A percentile compares a stretch with the other conserved stretches of the same genome.
phyloP scores from a whole-genome alignment of 257 asterid species.

The Cynanchum wilfordii region DNA sequence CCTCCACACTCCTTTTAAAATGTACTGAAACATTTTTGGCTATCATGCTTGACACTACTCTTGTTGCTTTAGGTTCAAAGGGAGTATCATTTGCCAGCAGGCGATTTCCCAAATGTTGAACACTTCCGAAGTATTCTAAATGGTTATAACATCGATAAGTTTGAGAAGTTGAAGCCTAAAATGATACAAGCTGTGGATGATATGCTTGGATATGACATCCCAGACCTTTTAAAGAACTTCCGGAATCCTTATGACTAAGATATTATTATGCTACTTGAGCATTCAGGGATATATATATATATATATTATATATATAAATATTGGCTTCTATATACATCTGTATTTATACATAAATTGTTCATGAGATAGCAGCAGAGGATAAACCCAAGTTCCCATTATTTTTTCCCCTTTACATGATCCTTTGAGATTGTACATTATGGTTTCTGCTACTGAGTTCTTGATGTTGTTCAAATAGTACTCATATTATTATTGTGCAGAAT shows the following conservation, averaged over 20 bases:
- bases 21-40: conserved; percentile 3
- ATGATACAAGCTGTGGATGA: conserved; percentile 85
- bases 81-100: conserved; percentile 80
- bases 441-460: background rate
- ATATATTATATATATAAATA: no score
- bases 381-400: background rate
- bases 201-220: conserved; percentile 94
- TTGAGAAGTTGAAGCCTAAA: conserved; percentile 81
- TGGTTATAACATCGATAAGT: conserved; percentile 73
- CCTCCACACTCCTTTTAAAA: background rate
- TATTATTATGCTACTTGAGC: background rate
- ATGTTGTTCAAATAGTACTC: background rate
- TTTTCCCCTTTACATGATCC: background rate
- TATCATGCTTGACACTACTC: conserved; percentile 1
- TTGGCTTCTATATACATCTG: background rate
- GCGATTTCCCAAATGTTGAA: conserved; percentile 85
- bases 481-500: background rate
- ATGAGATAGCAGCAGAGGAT: background rate
- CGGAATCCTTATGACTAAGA: conserved; percentile 76
- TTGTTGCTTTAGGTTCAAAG: conserved; percentile 59
- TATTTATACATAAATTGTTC: background rate
- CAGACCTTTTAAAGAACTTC: conserved; percentile 76
- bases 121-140: conserved; percentile 59
- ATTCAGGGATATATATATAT: background rate
- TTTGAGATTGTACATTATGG: background rate